Evolutionary conservation across 2,329 filamentous ascomycete genomes (phyloP), one percentile per base, ranked within the genome.

Genomic region (Colletotrichum euphorbiae): DNA sequence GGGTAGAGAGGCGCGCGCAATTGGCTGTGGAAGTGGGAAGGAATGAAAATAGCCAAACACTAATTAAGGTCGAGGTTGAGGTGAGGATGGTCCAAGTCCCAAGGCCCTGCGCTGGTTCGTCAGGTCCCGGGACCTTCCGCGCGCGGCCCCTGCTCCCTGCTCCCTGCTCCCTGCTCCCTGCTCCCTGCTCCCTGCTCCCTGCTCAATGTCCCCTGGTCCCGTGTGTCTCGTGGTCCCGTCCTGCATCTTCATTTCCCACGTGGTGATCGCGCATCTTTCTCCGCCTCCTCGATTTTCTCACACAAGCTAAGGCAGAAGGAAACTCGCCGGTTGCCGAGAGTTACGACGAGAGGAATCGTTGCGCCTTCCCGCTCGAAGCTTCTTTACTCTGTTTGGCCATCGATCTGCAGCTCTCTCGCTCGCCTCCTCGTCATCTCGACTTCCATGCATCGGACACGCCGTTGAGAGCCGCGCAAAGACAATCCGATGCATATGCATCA

Each of bases 101-200:
- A 15, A n/a, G 55, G 62, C 48, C 62, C 24, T 65, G 61, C 52
- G 42, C 33, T 31, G 62, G 55, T 60, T 61, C 55, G 40, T 38
- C 17, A 28, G 24, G 24, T 28, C 24, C 28, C 28, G n/a, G n/a
- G n/a, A n/a, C n/a, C 2, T 45, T 36, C 13, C 38, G n/a, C 38
- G 12, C 33, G 13, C n/a, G 21, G 28, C n/a, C 12, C 19, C 15
- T 45, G 19, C 60, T 17, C 15, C 58, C 36, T 62, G 28, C 24
- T 11, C 57, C 21, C 8, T n/a, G 58, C 13, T 12, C 38, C 15
- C 28, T n/a, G 55, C 9, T 51, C 24, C 24, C 24, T 45, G 19
- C 60, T 17, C 12, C 19, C 15, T 45, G 19, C 60, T 17, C 12
- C 19, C 15, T 45, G 19, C 60, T 17, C 15, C 58, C 36, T 62